Percentiles rank a stretch among this genome's conserved stretches.
phyloP scores from a whole-genome alignment of 2,329 filamentous ascomycete species.

The Trichoderma lentiforme region DNA sequence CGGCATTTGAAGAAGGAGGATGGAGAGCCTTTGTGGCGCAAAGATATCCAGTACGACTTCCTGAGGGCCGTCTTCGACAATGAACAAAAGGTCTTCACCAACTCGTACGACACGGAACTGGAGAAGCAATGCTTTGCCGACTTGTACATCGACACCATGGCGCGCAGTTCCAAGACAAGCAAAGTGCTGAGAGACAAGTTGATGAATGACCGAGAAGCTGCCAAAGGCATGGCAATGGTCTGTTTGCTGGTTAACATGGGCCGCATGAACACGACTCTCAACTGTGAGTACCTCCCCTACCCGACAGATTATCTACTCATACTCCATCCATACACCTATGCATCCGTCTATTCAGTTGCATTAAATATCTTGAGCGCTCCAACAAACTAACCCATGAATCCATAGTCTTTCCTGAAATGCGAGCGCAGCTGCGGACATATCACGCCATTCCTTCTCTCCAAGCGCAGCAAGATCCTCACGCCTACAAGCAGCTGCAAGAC shows the following conservation, averaged over 20 bases:
- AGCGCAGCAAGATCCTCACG: slow-evolving; percentile 88
- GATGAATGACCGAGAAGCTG: slow-evolving; percentile 83
- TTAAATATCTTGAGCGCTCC: not conserved
- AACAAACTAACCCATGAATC: not conserved
- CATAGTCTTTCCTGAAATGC: slow-evolving; percentile 97
- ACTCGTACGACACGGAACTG: slow-evolving; percentile 69
- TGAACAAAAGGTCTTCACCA: slow-evolving; percentile 75
- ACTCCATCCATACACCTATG: not conserved
- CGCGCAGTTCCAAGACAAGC: slow-evolving; percentile 96
- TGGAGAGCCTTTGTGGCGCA: slow-evolving; percentile 80
- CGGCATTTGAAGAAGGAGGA: slow-evolving; percentile 85
- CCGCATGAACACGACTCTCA: slow-evolving; percentile 97
- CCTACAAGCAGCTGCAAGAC: slow-evolving; percentile 97
- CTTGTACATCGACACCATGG: slow-evolving; percentile 98
- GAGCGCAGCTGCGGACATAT: slow-evolving; percentile 93
- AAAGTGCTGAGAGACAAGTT: slow-evolving; percentile 98
- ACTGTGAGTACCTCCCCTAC: slow-evolving; percentile 60
- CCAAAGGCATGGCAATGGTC: slow-evolving; percentile 99
- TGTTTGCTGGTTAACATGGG: slow-evolving; percentile 96
- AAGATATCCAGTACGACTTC: slow-evolving; percentile 87
- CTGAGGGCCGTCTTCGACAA: slow-evolving; percentile 77
- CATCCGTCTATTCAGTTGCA: slow-evolving; percentile 21
- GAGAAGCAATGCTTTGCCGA: slow-evolving; percentile 83
- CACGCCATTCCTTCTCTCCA: slow-evolving; percentile 96
- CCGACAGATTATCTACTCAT: too few species aligned